Base-by-base conservation (phyloP, 1,284 basidiomycete species). In the Cutaneotrichosporon cavernicola region DNA sequence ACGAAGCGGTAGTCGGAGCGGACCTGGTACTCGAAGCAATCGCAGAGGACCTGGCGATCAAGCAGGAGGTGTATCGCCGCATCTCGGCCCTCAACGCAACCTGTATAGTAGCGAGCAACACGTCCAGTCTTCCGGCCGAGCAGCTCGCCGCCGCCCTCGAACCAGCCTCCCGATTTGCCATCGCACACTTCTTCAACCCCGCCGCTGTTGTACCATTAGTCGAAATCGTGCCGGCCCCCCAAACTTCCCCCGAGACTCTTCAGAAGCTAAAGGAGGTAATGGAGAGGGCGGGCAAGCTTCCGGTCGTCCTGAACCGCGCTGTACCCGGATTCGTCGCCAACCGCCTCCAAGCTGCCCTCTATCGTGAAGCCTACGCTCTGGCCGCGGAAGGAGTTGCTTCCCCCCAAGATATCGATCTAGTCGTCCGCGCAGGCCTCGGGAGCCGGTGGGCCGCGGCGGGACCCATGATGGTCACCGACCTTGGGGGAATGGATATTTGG, bases 151-250 rank as follows among this genome's bases (percentile, higher is more conserved):
- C n/a, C 3, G 61, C 31, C 14, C 36, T 65, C 8, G 7, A 16
- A 7, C 46, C 56, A 18, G 61, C 64, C 0, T 26, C 9, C 1
- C 61, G 64, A 5, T 65, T 65, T 38, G 64, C 64, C 9, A 60
- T 65, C 31, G 64, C 64, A 26, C 64, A 65, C 58, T 65, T 65
- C 49, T 65, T 65, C 58, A 62, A 62, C 55, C 64, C 61, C 13
- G 47, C 64, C 30, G 47, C 57, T 13, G 49, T 62, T 16, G 64
- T 65, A 6, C 64, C 64, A 7, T 58, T 65, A 18, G 64, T 65
- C 40, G 64, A 65, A 40, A 52, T 65, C 16, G 64, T 65, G 0
- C 64, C 64, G 0, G 46, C 52, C 1, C 5, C 21, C 2, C 2
- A 13, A 0, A 65, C 64, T 6, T 16, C 30, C 1, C 47, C 53